Evolutionary conservation across 2,329 filamentous ascomycete genomes (phyloP), one percentile per base, ranked within the genome.

Genomic region (Trichoderma endophyticum): DNA sequence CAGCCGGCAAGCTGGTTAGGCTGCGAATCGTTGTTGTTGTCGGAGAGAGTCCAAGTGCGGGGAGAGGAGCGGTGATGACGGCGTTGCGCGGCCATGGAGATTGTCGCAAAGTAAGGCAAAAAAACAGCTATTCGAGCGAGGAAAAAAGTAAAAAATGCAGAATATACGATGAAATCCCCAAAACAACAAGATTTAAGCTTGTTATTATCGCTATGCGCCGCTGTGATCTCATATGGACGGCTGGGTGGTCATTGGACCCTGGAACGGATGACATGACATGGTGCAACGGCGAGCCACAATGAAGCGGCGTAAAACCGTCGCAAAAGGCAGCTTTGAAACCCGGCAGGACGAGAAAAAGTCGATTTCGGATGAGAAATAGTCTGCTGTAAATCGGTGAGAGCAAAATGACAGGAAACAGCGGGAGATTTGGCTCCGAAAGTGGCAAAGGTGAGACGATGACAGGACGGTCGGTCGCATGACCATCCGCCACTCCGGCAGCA

Each of bases 401-500:
- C 28, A 18, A 36, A 11, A 61, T 51, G 57, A 4, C 39, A 43
- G 24, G 60, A 54, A 28, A 70, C 11, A 36, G 28, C 18, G 39
- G 32, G n/a, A 59, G 59, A 26, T 63, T 24, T 63, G 34, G 26
- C 36, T 30, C 43, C 48, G 24, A 36, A 28, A n/a, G 64, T 62
- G 70, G 70, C 70, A 24, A 71, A 48, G 43, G 59, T 72, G 61
- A 62, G 64, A 62, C 43, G 39, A 57, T 61, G 57, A 51, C 43
- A 14, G 56, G 26, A 43, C 32, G n/a, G 15, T 32, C 70, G 64
- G 70, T 72, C 70, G 70, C 64, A 64, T 72, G 70, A 67, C 64
- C 70, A 68, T 72, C 57, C 48, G 64, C 65, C 70, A 68, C 70
- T 65, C 60, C 64, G 34, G 48, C 32, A 32, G 70, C 30, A 32